Evolutionary conservation across 164 flowering plant species (phyloP), one percentile per base, ranked within the genome.

Genomic region (Umbellularia californica): DNA sequence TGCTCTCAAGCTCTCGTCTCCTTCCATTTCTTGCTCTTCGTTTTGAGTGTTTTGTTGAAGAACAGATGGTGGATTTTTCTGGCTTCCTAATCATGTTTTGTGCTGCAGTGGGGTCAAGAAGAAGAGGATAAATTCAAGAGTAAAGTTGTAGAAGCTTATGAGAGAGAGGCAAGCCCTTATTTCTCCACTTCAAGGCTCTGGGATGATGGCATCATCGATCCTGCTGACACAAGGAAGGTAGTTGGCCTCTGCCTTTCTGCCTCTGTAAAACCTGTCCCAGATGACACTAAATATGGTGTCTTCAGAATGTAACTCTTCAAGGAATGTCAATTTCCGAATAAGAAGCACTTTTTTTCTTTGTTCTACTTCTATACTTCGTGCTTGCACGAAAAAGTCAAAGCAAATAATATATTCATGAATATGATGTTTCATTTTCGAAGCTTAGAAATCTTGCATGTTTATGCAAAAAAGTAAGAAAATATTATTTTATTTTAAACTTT

Each of bases 121-220:
- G 98, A 95, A 58, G 98, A 94, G 76, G 97, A 94, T 73, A 81
- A 76, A 52, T 96, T 92, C 88, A 90, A 89, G 84, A 77, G 81
- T 15, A 88, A 82, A 82, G 92, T 90, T 6, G 88, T 90, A 64
- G 93, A 92, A 74, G 91, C 93, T 65, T 96, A 92, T 58, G 97
- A 96, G 60, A 84, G 77, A 83, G 99, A 94, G 77, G 94, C 90
- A 33, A 87, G 81, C 63, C 81, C 95, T n/a, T 94, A 88, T 79
- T 96, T 89, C 82, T 90, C 99, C 22, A 92, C 98, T 12, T 93
- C 97, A 2, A 87, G 98, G 84, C 89, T 96, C 1, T 96, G 99
- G 99, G 98, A 96, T 50, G 99, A 96, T 70, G 99, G 99, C 35
- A 79, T 96, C 64, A 90, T 96, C 25, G 97, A 96, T 78, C 98